phyloP scores from a whole-genome alignment of 2,329 filamentous ascomycete genomes.

The Hypoxylon sp. region DNA sequence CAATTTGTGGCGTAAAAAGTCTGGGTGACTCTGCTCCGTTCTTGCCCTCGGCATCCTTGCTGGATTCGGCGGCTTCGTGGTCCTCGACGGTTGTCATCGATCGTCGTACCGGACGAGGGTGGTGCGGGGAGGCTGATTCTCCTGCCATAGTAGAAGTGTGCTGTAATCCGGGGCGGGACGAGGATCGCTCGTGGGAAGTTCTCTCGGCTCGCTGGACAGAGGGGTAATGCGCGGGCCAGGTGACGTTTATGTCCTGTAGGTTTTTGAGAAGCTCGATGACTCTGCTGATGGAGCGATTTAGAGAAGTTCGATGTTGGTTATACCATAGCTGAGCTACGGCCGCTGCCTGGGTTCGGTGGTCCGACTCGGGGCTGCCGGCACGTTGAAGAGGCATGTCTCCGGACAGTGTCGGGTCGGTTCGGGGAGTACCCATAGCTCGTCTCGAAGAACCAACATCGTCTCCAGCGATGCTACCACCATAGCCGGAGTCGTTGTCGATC shows the following conservation, averaged over 20 bases:
- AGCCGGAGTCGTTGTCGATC: constrained; percentile 89
- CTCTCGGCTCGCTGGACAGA: constrained; percentile 73
- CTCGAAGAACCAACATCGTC: constrained; percentile 60
- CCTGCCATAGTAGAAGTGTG: constrained; percentile 70
- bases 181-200: constrained; percentile 53
- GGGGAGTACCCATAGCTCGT: constrained; percentile 46
- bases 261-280: constrained; percentile 85
- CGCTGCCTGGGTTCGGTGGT: constrained; percentile 75
- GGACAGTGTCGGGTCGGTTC: constrained; percentile 56
- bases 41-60: constrained; percentile 71
- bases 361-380: constrained; percentile 61
- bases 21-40: constrained; percentile 72
- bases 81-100: constrained; percentile 76
- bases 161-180: constrained; percentile 67
- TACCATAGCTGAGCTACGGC: constrained; percentile 94
- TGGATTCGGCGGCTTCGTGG: constrained; percentile 72
- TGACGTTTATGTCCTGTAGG: constrained; percentile 86
- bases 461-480: constrained; percentile 80
- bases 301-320: constrained; percentile 86
- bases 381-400: constrained; percentile 57
- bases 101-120: constrained; percentile 67
- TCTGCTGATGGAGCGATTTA: constrained; percentile 87
- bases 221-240: constrained; percentile 96
- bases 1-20: constrained; percentile 89
- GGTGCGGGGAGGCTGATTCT: constrained; percentile 53